Conservation (phyloP, 2,329 filamentous ascomycete genomes). For the Aspergillus costaricaensis region DNA sequence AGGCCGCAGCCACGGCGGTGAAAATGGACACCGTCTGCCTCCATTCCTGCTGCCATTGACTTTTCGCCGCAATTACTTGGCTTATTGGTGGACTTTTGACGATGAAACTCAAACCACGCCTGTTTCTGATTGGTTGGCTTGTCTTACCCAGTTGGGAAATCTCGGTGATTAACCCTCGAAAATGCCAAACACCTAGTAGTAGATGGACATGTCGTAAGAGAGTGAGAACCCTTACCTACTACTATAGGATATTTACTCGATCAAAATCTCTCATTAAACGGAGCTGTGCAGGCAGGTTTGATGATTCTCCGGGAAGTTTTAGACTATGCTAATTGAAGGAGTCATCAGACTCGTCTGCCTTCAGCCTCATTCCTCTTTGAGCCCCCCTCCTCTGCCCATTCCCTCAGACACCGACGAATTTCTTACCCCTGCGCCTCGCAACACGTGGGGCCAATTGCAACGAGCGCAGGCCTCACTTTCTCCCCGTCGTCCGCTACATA, state of each 20-base stretch:
- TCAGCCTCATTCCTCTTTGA: background rate
- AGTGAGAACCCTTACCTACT: background rate
- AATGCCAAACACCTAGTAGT: too few species aligned
- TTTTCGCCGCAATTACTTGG: background rate
- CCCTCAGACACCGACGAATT: background rate
- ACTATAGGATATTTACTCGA: background rate
- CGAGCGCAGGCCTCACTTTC: slow-evolving; percentile 11
- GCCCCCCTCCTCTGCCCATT: background rate
- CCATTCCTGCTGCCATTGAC: background rate
- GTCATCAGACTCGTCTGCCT: background rate
- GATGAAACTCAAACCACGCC: background rate
- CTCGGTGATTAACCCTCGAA: background rate
- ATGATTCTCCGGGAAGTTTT: background rate
- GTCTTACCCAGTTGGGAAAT: background rate
- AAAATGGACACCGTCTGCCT: background rate
- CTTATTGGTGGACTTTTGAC: background rate
- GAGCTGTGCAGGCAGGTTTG: background rate
- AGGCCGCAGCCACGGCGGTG: background rate
- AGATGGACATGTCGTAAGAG: background rate
- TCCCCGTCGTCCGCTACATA: background rate
- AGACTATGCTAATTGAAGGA: background rate
- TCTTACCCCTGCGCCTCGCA: slow-evolving; percentile 14
- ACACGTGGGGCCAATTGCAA: slow-evolving; percentile 16
- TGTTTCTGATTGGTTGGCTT: background rate
- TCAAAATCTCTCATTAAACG: background rate